Evolutionary conservation across 306 rosid genomes (phyloP).

Genomic region (Cucurbita argyrosperma): DNA sequence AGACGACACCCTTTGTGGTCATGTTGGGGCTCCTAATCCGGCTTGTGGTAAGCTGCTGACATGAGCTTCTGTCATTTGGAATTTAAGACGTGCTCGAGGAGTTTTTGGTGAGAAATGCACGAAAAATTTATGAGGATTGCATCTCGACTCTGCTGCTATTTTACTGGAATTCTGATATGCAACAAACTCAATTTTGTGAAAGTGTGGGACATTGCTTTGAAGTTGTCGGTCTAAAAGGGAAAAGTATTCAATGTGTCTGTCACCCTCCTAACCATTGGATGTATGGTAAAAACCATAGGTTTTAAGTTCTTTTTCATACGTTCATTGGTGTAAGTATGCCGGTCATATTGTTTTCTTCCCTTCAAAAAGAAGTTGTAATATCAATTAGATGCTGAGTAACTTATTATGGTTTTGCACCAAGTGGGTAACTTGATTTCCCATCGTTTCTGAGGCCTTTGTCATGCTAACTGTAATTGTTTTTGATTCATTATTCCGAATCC

Average conservation of each 20-base stretch:
- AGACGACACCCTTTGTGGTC: slow-evolving; percentile 57
- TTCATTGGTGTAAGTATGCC: neutral
- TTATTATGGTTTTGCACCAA: neutral
- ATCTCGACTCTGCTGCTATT: neutral
- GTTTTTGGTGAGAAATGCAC: neutral
- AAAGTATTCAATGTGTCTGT: neutral
- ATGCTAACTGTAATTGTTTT: neutral
- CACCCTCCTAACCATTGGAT: neutral
- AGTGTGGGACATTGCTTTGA: neutral
- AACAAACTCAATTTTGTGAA: neutral
- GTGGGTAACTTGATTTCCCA: neutral
- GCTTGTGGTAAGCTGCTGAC: slow-evolving; percentile 75
- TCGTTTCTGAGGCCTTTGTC: neutral
- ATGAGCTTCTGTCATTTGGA: neutral
- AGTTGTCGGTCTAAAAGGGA: neutral
- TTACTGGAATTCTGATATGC: neutral
- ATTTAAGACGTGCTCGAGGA: neutral
- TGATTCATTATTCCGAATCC: neutral
- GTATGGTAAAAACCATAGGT: neutral
- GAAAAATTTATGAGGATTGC: neutral
- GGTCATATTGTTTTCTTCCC: neutral
- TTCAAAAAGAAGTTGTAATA: neutral
- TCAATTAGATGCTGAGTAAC: neutral
- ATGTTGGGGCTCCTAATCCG: slow-evolving; percentile 85
- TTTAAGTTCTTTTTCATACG: neutral